Percentiles rank a stretch among this genome's conserved stretches.
phyloP scores from a whole-genome alignment of 192 early-diverging fungal species.

The Podila minutissima region DNA sequence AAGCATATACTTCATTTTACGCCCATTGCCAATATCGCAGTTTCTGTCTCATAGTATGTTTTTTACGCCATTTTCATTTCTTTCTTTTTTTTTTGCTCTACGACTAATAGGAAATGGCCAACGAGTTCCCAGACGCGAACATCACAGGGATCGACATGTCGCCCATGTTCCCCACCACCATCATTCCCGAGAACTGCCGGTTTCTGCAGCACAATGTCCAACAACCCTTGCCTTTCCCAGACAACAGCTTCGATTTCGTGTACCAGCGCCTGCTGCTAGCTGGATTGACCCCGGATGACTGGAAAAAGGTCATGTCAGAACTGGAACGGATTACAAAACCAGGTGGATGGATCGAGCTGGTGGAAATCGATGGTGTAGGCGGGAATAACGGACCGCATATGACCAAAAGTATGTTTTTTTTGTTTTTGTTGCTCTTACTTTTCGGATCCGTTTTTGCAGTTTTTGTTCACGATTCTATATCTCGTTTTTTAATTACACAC shows the following conservation, averaged over 20 bases:
- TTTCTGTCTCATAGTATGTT: neutral
- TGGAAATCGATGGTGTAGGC: conserved; percentile 28
- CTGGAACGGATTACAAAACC: conserved; percentile 37
- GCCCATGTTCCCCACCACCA: conserved; percentile 36
- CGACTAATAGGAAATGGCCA: conserved; percentile 54
- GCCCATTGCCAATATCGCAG: neutral
- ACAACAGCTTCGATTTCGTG: conserved; percentile 53
- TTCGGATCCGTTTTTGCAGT: neutral
- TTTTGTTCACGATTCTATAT: neutral
- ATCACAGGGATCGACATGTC: conserved; percentile 61
- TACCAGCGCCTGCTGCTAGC: conserved; percentile 35
- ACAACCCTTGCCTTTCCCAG: conserved; percentile 30
- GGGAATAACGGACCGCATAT: conserved; percentile 34
- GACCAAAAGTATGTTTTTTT: conserved; percentile 8
- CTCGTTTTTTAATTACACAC: neutral
- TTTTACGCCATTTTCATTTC: neutral
- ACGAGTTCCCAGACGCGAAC: conserved; percentile 49
- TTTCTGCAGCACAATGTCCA: conserved; percentile 42
- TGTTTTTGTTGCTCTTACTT: neutral
- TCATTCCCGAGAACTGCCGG: conserved; percentile 42
- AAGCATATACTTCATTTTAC: neutral
- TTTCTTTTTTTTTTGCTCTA: no score
- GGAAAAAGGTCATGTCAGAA: conserved; percentile 26
- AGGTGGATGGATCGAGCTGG: conserved; percentile 50
- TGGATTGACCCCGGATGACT: conserved; percentile 30